Conservation (phyloP, 129 eudicot species). For the Arctium minus region DNA sequence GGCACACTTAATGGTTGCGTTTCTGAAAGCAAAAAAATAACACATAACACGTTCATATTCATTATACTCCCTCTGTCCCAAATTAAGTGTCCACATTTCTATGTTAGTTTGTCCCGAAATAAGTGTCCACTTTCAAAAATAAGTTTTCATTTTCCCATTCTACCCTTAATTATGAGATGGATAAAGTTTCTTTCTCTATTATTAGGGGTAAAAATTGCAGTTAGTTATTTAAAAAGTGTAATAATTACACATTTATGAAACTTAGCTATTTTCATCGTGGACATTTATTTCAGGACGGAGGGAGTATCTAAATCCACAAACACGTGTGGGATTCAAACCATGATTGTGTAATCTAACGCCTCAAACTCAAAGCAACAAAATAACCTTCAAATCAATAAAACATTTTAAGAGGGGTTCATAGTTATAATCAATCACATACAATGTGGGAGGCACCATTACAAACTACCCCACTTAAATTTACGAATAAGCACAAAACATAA, state of each 20-base stretch:
- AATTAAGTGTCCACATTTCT: no score
- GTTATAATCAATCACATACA: not conserved
- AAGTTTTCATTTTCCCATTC: no score
- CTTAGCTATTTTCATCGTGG: no score
- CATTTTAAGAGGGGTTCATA: not conserved
- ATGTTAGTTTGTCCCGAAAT: no score
- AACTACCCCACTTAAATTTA: not conserved
- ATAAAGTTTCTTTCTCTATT: no score
- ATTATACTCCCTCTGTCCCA: not conserved
- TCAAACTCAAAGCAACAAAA: not conserved
- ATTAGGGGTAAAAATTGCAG: no score
- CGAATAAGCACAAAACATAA: not conserved
- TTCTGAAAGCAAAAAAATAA: slow-evolving; percentile 38
- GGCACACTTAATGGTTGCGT: slow-evolving; percentile 57
- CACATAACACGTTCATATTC: not conserved
- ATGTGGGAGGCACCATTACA: not conserved
- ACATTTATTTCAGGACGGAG: no score
- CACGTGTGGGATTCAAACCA: not conserved
- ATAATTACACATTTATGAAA: no score
- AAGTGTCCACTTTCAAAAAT: no score
- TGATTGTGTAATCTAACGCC: not conserved
- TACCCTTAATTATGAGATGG: no score
- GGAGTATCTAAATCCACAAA: not conserved
- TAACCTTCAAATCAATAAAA: not conserved
- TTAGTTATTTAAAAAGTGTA: no score